Evolutionary conservation across 2,329 filamentous ascomycete genomes (phyloP).

Genomic region (Microascus cirrosus): DNA sequence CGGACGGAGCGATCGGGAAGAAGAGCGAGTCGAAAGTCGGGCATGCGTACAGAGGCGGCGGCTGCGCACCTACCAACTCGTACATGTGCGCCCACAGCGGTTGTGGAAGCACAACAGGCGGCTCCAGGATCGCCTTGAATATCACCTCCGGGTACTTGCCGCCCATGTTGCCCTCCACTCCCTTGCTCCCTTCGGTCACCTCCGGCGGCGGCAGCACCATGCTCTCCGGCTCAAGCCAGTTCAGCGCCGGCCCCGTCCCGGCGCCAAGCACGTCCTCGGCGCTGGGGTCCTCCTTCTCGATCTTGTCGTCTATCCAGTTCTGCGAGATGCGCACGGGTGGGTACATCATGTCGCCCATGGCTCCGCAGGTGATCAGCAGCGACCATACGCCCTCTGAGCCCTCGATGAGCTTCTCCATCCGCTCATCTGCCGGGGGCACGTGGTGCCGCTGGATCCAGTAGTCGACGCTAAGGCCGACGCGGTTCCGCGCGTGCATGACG

Average conservation of each 20-base stretch:
- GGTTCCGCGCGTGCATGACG: constrained; percentile 55
- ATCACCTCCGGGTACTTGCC: constrained; percentile 57
- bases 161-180: constrained; percentile 35
- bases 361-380: constrained; percentile 54
- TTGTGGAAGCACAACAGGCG: constrained; percentile 60
- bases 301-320: constrained; percentile 58
- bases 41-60: constrained; percentile 24
- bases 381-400: constrained; percentile 48
- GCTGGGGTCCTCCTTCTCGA: constrained; percentile 45
- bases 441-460: constrained; percentile 63
- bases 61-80: constrained; percentile 37
- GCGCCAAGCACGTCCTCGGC: constrained; percentile 27
- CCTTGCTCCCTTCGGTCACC: constrained; percentile 16
- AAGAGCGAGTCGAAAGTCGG: constrained; percentile 47
- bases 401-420: constrained; percentile 23
- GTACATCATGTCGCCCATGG: constrained; percentile 33
- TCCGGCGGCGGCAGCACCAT: constrained; percentile 41
- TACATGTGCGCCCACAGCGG: constrained; percentile 52
- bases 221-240: constrained; percentile 65
- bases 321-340: constrained; percentile 59
- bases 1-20: constrained; percentile 38
- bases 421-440: constrained; percentile 23
- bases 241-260: constrained; percentile 31
- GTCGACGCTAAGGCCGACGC: constrained; percentile 59
- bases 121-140: constrained; percentile 65